Evolutionary conservation across 179 eudicot genomes (phyloP).

Genomic region (Beta macrorhiza): DNA sequence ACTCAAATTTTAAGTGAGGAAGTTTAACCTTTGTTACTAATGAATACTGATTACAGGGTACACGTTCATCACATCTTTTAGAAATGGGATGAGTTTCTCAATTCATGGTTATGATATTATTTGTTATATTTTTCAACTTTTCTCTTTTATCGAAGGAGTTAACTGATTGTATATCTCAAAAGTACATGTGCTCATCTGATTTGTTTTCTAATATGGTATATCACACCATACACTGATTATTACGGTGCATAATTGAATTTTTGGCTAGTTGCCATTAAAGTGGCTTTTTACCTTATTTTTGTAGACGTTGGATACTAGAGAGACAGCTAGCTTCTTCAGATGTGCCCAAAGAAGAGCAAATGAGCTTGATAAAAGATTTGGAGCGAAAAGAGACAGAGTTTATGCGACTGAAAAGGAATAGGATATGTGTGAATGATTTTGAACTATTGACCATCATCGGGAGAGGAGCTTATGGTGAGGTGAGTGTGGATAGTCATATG

Average conservation of each 20-base stretch:
- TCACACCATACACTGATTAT: background rate
- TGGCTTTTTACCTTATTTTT: constrained; percentile 26
- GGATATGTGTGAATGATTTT: constrained; percentile 88
- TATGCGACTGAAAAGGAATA: constrained; percentile 87
- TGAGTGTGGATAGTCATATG: constrained; percentile 33
- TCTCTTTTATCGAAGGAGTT: background rate
- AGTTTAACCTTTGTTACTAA: background rate
- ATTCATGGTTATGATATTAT: background rate
- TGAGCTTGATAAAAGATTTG: constrained; percentile 76
- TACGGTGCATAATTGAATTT: background rate
- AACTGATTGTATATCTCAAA: background rate
- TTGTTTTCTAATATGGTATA: background rate
- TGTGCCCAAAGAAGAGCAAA: constrained; percentile 91
- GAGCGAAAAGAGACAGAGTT: constrained; percentile 93
- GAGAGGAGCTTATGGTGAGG: constrained; percentile 95
- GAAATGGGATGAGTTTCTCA: background rate
- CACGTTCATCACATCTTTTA: background rate
- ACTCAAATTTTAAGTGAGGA: background rate
- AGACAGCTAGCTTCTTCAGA: constrained; percentile 83
- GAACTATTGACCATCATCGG: constrained; percentile 89
- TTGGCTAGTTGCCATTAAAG: constrained; percentile 11
- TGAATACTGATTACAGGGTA: background rate
- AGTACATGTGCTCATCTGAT: constrained; percentile 13
- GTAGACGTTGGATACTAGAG: constrained; percentile 84
- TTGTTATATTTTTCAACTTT: background rate